Evolutionary conservation across 1,139 yeast genomes (phyloP).

Genomic region (Suhomyces terraborum): DNA sequence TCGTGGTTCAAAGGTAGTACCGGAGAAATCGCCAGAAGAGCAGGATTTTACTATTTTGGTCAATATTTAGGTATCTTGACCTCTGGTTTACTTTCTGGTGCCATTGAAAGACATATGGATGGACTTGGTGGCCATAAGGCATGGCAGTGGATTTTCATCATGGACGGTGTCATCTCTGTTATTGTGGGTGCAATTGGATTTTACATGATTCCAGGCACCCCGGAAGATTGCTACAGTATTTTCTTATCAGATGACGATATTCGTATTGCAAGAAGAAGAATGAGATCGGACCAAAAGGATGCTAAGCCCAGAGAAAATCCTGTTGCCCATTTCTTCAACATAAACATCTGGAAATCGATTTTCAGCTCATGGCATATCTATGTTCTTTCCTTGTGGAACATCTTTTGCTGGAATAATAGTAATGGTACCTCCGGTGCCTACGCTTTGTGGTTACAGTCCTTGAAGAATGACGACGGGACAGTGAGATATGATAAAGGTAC

Average conservation of each 20-base stretch:
- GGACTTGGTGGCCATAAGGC: slow-evolving; percentile 55
- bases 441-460: slow-evolving; percentile 47
- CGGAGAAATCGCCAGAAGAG: slow-evolving; percentile 60
- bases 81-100: slow-evolving; percentile 66
- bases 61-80: slow-evolving; percentile 63
- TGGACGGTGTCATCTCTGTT: slow-evolving; percentile 64
- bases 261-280: slow-evolving; percentile 58
- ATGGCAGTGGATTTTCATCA: slow-evolving; percentile 76
- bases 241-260: slow-evolving; percentile 66
- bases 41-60: slow-evolving; percentile 62
- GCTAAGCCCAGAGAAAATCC: slow-evolving; percentile 32
- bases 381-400: slow-evolving; percentile 52
- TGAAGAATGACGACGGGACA: slow-evolving; percentile 28
- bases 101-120: slow-evolving; percentile 50
- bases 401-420: slow-evolving; percentile 65
- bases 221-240: slow-evolving; percentile 57
- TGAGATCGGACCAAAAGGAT: slow-evolving; percentile 45
- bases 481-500: slow-evolving; percentile 33
- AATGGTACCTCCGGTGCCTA: slow-evolving; percentile 53
- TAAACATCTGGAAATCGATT: slow-evolving; percentile 51
- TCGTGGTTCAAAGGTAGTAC: slow-evolving; percentile 56
- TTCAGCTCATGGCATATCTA: slow-evolving; percentile 59
- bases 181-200: slow-evolving; percentile 64
- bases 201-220: slow-evolving; percentile 69
- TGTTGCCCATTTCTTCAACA: slow-evolving; percentile 27